phyloP scores from a whole-genome alignment of 768 basidiomycete genomes.

The Lactarius sp. region DNA sequence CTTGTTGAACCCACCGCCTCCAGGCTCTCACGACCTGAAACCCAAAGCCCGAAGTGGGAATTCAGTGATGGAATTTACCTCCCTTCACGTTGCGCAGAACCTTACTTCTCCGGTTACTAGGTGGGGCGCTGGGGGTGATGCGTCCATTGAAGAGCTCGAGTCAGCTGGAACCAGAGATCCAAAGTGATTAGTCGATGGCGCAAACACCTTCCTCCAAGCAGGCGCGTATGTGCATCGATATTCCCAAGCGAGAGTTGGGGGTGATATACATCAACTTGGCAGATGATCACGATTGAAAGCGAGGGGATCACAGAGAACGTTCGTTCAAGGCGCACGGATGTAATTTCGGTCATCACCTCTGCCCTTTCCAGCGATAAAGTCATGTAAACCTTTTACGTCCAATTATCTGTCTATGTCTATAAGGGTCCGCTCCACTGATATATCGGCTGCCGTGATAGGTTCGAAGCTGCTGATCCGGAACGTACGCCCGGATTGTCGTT shows the following conservation, averaged over 20 bases:
- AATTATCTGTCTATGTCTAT: background rate
- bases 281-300: constrained; percentile 46
- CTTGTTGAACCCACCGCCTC: constrained; percentile 38
- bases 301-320: constrained; percentile 47
- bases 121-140: constrained; percentile 41
- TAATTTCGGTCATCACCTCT: constrained; percentile 39
- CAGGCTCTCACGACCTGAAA: constrained; percentile 38
- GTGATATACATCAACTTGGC: background rate
- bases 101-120: constrained; percentile 7
- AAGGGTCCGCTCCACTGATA: background rate
- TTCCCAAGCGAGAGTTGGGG: background rate
- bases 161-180: constrained; percentile 36
- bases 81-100: background rate
- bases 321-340: constrained; percentile 39
- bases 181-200: constrained; percentile 40
- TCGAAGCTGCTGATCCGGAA: constrained; percentile 43
- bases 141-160: constrained; percentile 32
- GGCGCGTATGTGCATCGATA: constrained; percentile 32
- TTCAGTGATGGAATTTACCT: constrained; percentile 29
- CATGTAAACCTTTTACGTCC: constrained; percentile 31
- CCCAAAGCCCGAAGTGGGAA: constrained; percentile 45
- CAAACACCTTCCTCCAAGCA: constrained; percentile 38
- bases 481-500: background rate
- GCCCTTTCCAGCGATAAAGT: constrained; percentile 40
- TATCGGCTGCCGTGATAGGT: constrained; percentile 27